Percentiles rank a stretch among this genome's conserved stretches.
These are phyloP conservation scores for Mycena leptocephala DNA, from an alignment of 768 basidiomycete species.

Conservation along the genomic window DNA sequence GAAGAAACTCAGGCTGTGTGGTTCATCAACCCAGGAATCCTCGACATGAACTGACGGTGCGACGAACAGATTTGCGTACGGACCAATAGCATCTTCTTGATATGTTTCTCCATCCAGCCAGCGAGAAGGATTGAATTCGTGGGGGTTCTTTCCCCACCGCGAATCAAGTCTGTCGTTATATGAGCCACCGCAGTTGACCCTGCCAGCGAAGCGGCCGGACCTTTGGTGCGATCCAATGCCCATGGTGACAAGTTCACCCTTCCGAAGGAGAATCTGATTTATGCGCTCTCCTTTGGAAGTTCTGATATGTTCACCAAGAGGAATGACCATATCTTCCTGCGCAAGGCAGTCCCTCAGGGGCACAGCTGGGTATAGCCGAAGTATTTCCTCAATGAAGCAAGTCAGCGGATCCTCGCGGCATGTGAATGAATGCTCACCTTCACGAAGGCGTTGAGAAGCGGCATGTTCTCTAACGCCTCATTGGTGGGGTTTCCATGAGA, in stretches of 20 bases:
- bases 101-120: neutral
- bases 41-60: no score
- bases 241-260: conserved; percentile 9
- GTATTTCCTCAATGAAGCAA: conserved; percentile 22
- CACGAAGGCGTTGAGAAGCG: neutral
- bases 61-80: conserved; percentile 27
- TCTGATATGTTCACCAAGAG: neutral
- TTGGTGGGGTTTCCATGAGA: neutral
- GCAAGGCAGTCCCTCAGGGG: conserved; percentile 6
- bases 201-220: neutral
- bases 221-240: conserved; percentile 5
- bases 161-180: neutral
- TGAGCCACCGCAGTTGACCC: neutral
- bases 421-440: neutral
- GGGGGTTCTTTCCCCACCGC: neutral
- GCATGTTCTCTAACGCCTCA: neutral
- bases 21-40: no score
- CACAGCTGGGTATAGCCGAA: conserved; percentile 11
- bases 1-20: no score
- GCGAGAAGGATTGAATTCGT: neutral
- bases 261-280: neutral
- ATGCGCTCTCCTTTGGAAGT: neutral
- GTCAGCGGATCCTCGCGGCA: neutral
- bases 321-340: neutral
- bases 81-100: neutral